A percentile compares a stretch with the other conserved stretches of the same genome.
phyloP scores from a whole-genome alignment of 345 rosid genomes.

The Gossypium australe region DNA sequence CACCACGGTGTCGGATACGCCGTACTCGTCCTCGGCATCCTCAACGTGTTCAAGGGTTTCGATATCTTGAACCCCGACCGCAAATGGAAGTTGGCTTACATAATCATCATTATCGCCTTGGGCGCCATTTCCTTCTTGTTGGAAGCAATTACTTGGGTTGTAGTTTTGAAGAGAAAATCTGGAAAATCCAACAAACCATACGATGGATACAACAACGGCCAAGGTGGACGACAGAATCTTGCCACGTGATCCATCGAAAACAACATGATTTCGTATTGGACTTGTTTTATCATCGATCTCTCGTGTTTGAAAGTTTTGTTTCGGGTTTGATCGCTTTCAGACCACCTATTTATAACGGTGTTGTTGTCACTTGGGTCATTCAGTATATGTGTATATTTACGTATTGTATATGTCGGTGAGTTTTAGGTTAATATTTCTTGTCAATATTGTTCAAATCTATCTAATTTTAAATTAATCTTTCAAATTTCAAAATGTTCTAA shows the following conservation, averaged over 20 bases:
- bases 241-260: constrained; percentile 6
- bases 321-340: not conserved
- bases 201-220: constrained; percentile 36
- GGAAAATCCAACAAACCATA: constrained; percentile 44
- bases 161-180: constrained; percentile 54
- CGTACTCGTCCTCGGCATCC: constrained; percentile 47
- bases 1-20: constrained; percentile 72
- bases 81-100: constrained; percentile 52
- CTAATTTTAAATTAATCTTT: too few relatives aligned
- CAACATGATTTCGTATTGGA: constrained; percentile 3
- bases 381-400: too few relatives aligned
- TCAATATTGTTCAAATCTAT: too few relatives aligned
- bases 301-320: not conserved
- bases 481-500: too few relatives aligned
- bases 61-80: constrained; percentile 49
- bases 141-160: constrained; percentile 68
- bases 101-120: constrained; percentile 34
- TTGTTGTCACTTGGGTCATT: too few relatives aligned
- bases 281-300: not conserved
- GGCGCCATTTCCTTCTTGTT: constrained; percentile 57
- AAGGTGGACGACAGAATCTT: constrained; percentile 29
- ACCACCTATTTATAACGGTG: not conserved
- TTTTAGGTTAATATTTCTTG: too few relatives aligned
- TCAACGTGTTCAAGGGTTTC: constrained; percentile 70
- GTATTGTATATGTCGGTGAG: too few relatives aligned